phyloP scores from a whole-genome alignment of 202 grass and related monocot species.

The Bolboschoenoplectus hybrid region DNA sequence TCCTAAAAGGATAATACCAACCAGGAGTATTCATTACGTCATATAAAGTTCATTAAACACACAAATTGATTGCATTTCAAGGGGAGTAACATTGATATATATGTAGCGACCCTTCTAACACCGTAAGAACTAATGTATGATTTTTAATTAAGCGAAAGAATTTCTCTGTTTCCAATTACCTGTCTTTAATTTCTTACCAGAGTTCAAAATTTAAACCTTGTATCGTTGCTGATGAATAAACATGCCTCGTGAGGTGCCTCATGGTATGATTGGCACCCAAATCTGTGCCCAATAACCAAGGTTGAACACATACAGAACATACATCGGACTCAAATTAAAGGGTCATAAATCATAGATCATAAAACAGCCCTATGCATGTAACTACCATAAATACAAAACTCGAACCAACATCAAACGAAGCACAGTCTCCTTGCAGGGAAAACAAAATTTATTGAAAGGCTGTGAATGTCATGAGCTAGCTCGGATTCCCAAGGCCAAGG shows the following conservation, averaged over 20 bases:
- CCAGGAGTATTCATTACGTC: too few species aligned
- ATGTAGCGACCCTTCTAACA: too few species aligned
- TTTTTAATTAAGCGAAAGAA: too few species aligned
- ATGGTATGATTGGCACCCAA: conserved; percentile 22
- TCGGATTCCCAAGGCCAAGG: conserved; percentile 38
- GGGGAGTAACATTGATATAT: too few species aligned
- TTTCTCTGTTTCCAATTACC: not conserved
- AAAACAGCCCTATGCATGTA: conserved; percentile 17
- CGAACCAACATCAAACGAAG: conserved; percentile 27
- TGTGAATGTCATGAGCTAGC: conserved; percentile 42
- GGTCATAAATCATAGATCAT: conserved; percentile 22
- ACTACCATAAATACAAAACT: conserved; percentile 27
- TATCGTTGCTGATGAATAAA: not conserved
- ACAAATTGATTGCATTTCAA: too few species aligned
- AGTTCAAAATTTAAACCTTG: not conserved
- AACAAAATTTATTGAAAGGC: conserved; percentile 30
- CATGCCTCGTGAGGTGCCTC: not conserved
- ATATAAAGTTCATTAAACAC: too few species aligned
- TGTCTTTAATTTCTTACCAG: not conserved
- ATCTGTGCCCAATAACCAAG: not conserved
- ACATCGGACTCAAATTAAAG: not conserved
- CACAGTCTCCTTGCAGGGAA: conserved; percentile 21
- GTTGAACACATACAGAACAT: conserved; percentile 7
- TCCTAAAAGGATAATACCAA: too few species aligned
- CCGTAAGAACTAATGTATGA: too few species aligned